Conservation (phyloP, 192 early-diverging fungal genomes). For the Kickxella alabastrina region DNA sequence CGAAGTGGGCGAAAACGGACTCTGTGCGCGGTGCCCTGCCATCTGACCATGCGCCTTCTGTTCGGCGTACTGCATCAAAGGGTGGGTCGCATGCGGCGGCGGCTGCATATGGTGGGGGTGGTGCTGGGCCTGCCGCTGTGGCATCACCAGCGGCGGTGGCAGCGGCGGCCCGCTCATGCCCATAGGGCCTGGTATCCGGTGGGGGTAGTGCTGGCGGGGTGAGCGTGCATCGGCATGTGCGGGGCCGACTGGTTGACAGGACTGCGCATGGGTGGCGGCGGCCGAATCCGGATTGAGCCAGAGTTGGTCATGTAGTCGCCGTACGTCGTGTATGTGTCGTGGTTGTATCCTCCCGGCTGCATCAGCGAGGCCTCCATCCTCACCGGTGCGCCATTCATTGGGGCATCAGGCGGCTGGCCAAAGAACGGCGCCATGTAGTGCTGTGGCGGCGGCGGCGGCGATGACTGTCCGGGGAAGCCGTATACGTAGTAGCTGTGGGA, state of each 20-base stretch:
- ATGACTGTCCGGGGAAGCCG: constrained; percentile 22
- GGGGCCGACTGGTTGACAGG: neutral
- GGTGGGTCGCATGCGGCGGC: too few relatives aligned
- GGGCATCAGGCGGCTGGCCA: constrained; percentile 15
- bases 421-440: constrained; percentile 9
- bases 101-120: too few relatives aligned
- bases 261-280: constrained; percentile 12
- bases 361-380: constrained; percentile 17
- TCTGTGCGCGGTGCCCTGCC: too few relatives aligned
- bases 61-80: too few relatives aligned
- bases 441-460: constrained; percentile 26
- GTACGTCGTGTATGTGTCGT: constrained; percentile 43
- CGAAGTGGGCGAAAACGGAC: too few relatives aligned
- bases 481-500: constrained; percentile 36
- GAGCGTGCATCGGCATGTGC: constrained; percentile 5
- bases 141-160: too few relatives aligned
- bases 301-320: constrained; percentile 43
- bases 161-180: too few relatives aligned
- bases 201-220: neutral
- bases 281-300: constrained; percentile 34
- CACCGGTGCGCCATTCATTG: constrained; percentile 23
- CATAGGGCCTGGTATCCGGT: too few relatives aligned
- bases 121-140: too few relatives aligned
- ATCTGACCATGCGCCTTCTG: too few relatives aligned
- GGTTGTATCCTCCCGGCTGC: constrained; percentile 30